phyloP scores from a whole-genome alignment of 176 grass and related monocot species.

The Raddia distichophylla region DNA sequence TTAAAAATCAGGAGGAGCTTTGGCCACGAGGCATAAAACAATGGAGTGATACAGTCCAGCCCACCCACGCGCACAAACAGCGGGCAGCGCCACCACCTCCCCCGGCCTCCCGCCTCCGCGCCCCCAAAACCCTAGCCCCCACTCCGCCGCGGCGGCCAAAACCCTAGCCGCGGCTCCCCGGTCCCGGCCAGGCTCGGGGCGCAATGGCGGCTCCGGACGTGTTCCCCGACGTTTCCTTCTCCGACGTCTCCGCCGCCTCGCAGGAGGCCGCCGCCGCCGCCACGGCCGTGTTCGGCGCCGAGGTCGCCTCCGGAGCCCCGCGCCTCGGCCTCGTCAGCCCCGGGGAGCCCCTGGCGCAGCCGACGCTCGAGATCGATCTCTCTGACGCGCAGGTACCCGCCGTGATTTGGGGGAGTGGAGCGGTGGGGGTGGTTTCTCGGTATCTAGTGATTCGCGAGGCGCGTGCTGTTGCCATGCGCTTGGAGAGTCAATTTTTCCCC shows the following conservation, averaged over 20 bases:
- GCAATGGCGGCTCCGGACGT: slow-evolving; percentile 56
- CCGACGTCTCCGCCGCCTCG: slow-evolving; percentile 36
- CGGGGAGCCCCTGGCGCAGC: slow-evolving; percentile 14
- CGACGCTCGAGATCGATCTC: slow-evolving; percentile 62
- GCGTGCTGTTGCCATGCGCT: not conserved
- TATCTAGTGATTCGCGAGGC: not conserved
- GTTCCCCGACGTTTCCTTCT: slow-evolving; percentile 65
- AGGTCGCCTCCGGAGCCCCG: slow-evolving; percentile 35
- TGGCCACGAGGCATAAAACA: not conserved
- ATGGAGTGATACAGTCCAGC: not conserved
- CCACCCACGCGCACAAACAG: slow-evolving; percentile 48
- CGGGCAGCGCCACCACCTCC: slow-evolving; percentile 31
- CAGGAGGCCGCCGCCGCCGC: slow-evolving; percentile 26
- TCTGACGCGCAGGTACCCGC: slow-evolving; percentile 64
- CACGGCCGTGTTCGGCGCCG: slow-evolving; percentile 52
- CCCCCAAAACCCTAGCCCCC: slow-evolving; percentile 50
- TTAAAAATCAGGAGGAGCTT: slow-evolving; percentile 7
- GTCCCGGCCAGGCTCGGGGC: not conserved
- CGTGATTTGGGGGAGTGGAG: slow-evolving; percentile 32
- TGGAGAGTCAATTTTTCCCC: slow-evolving; percentile 15
- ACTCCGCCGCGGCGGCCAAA: slow-evolving; percentile 30
- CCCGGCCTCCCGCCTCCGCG: slow-evolving; percentile 7
- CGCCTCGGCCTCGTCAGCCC: slow-evolving; percentile 48
- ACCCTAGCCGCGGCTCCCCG: slow-evolving; percentile 20
- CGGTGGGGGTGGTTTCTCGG: not conserved